Evolutionary conservation across 768 basidiomycete species (phyloP).

Genomic region (Coprinellus micaceus): DNA sequence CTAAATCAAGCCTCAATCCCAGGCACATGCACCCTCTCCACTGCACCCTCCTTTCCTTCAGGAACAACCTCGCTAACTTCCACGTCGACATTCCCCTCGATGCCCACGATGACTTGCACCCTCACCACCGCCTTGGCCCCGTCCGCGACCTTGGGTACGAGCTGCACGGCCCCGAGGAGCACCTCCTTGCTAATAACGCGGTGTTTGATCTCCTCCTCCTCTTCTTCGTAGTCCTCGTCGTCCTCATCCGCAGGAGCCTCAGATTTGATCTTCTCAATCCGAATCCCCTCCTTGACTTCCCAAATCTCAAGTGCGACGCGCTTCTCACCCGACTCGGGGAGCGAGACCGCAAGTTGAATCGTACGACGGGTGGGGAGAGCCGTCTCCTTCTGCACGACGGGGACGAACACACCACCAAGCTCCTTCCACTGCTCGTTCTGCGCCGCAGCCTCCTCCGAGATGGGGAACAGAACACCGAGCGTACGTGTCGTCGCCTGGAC

Average conservation of each 20-base stretch:
- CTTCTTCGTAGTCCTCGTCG: slow-evolving; percentile 56
- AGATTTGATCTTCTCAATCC: slow-evolving; percentile 52
- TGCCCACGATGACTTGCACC: slow-evolving; percentile 35
- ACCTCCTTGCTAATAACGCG: slow-evolving; percentile 54
- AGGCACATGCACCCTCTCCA: slow-evolving; percentile 13
- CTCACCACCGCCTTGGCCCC: slow-evolving; percentile 51
- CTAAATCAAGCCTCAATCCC: slow-evolving; percentile 8
- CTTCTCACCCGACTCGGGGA: slow-evolving; percentile 35
- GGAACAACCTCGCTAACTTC: slow-evolving; percentile 37
- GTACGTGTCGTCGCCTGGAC: slow-evolving; percentile 59
- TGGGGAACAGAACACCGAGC: slow-evolving; percentile 65
- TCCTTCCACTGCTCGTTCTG: slow-evolving; percentile 25
- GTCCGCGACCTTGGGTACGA: slow-evolving; percentile 37
- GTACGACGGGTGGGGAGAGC: slow-evolving; percentile 64
- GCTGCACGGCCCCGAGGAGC: slow-evolving; percentile 42
- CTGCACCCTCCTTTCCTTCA: slow-evolving; percentile 15
- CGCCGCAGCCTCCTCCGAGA: slow-evolving; percentile 23
- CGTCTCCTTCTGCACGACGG: slow-evolving; percentile 67
- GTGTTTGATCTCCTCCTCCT: slow-evolving; percentile 62
- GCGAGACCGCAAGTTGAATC: slow-evolving; percentile 54
- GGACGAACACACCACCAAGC: slow-evolving; percentile 63
- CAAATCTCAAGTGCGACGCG: slow-evolving; percentile 68
- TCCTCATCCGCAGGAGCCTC: slow-evolving; percentile 48
- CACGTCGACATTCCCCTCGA: slow-evolving; percentile 36
- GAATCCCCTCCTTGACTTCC: slow-evolving; percentile 70